A percentile compares a stretch with the other conserved stretches of the same genome.
Conservation (phyloP, 1,284 basidiomycete genomes). For the Trametes polyzona region DNA sequence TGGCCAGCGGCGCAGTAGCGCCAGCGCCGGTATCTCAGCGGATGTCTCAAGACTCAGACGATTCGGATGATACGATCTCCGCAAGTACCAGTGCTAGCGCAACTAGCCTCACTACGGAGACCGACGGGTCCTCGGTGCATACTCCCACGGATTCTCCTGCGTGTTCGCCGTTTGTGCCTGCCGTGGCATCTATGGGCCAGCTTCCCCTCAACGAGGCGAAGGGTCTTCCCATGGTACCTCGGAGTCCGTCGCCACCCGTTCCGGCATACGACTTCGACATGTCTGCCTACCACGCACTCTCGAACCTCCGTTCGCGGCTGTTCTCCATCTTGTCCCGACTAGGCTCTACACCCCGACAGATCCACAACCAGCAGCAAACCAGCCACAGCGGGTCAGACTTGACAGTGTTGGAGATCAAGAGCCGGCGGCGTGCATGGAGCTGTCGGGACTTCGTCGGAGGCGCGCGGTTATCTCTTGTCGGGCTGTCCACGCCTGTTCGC, state of each 20-base stretch:
- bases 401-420: conserved; percentile 52
- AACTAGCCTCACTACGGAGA: conserved; percentile 44
- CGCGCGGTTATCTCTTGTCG: conserved; percentile 36
- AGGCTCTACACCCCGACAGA: conserved; percentile 37
- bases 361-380: conserved; percentile 31
- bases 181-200: not conserved
- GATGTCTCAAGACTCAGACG: conserved; percentile 29
- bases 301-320: conserved; percentile 43
- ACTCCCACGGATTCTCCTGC: conserved; percentile 47
- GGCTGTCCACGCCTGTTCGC: conserved; percentile 47
- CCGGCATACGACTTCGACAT: conserved; percentile 32
- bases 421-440: conserved; percentile 60
- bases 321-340: conserved; percentile 43
- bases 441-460: conserved; percentile 39
- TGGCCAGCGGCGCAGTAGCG: conserved; percentile 16
- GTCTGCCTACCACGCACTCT: conserved; percentile 43
- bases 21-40: conserved; percentile 6
- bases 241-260: conserved; percentile 28
- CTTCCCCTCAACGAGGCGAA: conserved; percentile 7
- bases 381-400: conserved; percentile 45
- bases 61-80: conserved; percentile 35
- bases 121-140: conserved; percentile 59
- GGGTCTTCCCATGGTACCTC: conserved; percentile 19
- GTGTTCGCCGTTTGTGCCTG: conserved; percentile 22
- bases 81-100: conserved; percentile 33